Evolutionary conservation across 2,329 filamentous ascomycete genomes (phyloP), one percentile per base, ranked within the genome.

Genomic region (Ophiostoma angusticollis): DNA sequence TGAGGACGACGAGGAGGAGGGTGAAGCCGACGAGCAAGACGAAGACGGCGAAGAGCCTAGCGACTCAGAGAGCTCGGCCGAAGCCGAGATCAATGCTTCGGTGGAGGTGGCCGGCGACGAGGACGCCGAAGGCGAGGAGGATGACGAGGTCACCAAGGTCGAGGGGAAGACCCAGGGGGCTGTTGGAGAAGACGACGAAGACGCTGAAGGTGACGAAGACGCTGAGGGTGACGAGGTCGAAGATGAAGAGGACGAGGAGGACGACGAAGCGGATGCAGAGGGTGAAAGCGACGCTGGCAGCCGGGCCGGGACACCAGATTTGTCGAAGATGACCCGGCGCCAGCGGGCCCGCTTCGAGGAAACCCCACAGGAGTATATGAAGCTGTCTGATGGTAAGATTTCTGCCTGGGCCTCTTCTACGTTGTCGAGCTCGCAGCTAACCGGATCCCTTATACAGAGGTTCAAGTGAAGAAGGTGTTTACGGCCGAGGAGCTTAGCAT

Each of bases 401-500:
- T 22, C 18, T 17, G 7, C 12, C 9, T 17, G n/a, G n/a, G n/a
- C 19, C 7, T 16, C 6, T 31, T 34, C 1, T n/a, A 14, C 17
- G 6, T 9, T 28, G 12, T 25, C 4, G 21, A 9, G 9, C 18
- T n/a, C 16, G n/a, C 1, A n/a, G 21, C 41, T 39, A 39, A 40
- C 29, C n/a, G n/a, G n/a, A n/a, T n/a, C n/a, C 30, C 14, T 9
- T 5, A 9, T 19, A 5, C 40, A 75, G 72, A 77, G 64, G 72
- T 77, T 5, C 72, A 77, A 64, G 72, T 65, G 2, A 77, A 77
- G 56, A 75, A 75, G 53, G 58, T 64, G 19, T 75, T 77, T 37
- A 76, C 72, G 3, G 72, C 71, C 2, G 72, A 76, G 49, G 72
- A 77, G 46, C 53, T 75, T 9, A 74, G 71, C 18, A 76, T 77